These are phyloP conservation scores for Penicillium cinerascens DNA, from an alignment of 495 filamentous ascomycete species.

Conservation along the genomic window DNA sequence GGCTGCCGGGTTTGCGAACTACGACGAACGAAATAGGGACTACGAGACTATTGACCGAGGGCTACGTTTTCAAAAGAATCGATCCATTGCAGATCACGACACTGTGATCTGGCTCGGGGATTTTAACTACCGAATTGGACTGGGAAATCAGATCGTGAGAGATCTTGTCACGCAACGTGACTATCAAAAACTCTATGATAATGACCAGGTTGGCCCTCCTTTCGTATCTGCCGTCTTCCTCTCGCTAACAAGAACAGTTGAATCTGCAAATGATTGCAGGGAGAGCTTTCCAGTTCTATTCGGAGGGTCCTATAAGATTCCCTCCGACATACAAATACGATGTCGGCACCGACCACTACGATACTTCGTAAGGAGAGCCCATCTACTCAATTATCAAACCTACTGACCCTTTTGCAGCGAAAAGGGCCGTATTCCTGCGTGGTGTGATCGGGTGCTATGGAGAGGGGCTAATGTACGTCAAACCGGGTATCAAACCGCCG, in stretches of 20 bases:
- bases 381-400: neutral
- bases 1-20: constrained; percentile 94
- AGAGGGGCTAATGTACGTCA: constrained; percentile 83
- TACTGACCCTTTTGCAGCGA: constrained; percentile 52
- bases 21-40: constrained; percentile 91
- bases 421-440: constrained; percentile 91
- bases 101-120: constrained; percentile 96
- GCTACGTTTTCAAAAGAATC: constrained; percentile 83
- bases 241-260: constrained; percentile 49
- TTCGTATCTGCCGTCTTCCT: neutral
- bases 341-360: constrained; percentile 79
- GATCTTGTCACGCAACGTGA: constrained; percentile 66
- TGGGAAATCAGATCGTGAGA: constrained; percentile 74
- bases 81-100: constrained; percentile 88
- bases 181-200: constrained; percentile 77
- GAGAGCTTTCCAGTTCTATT: constrained; percentile 83
- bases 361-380: constrained; percentile 69
- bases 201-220: constrained; percentile 69
- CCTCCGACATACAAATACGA: constrained; percentile 96
- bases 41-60: constrained; percentile 87
- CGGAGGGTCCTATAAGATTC: constrained; percentile 80
- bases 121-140: constrained; percentile 96
- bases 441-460: constrained; percentile 90
- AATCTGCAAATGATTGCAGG: constrained; percentile 96
- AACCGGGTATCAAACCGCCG: constrained; percentile 70